Base-by-base conservation (phyloP, 2,329 filamentous ascomycete species). In the Arachnopeziza araneosa region DNA sequence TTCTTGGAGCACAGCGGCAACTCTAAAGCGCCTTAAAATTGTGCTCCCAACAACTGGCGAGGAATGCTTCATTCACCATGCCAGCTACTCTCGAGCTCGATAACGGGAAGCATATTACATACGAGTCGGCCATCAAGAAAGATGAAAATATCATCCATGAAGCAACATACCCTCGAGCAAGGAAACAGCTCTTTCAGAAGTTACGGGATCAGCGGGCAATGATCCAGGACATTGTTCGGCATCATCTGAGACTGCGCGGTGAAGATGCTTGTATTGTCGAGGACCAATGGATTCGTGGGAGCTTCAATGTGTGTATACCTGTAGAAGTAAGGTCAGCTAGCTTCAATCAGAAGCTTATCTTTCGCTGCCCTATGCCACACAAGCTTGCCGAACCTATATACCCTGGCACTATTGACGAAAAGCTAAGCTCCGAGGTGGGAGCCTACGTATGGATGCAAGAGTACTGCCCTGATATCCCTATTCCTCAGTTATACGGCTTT, bases 291-390 rank as follows among this genome's bases (percentile, higher is more conserved):
- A 70, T 73, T 49, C 62, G 66, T 53, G 72, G 73, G 19, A 67
- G 66, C 66, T 75, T 75, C 64, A 74, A 75, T 64, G 58, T 74
- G 24, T 76, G 70, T 61, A 67, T 75, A 55, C 67, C 67, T 52
- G 60, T 75, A 3, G 9, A 17, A 14, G 24, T 12, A 52, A 7
- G 36, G 4, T 44, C 36, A 12, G 17, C 10, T 14, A 5, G 10
- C 36, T 14, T 5, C 36, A 5, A 19, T 12, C 6, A 63, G 56
- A 71, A 67, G 50, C 52, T 75, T n/a, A 68, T 68, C 53, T 66
- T 68, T 63, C 65, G 65, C 24, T 67, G 66, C 62, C 64, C 66
- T 63, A 65, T 67, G 61, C 65, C 63, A 65, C 65, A 68, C 60
- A 65, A 66, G 65, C 65, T 67, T 62, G 65, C 63, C 23, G 62